Conservation (phyloP, 495 filamentous ascomycete species). For the Annulohypoxylon moriforme region DNA sequence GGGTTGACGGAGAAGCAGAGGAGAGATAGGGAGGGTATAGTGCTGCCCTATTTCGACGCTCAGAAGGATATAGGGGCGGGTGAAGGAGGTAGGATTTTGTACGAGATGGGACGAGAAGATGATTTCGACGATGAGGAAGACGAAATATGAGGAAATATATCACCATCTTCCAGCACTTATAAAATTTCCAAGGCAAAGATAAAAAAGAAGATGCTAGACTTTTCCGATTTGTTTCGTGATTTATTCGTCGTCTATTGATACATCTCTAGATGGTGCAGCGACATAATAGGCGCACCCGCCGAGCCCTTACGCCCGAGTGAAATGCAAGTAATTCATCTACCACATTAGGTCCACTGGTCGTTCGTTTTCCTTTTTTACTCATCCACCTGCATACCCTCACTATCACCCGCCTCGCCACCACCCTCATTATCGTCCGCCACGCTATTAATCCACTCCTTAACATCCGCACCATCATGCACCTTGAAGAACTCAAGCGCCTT, state of each 20-base stretch:
- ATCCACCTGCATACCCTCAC: constrained; percentile 85
- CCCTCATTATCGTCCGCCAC: constrained; percentile 69
- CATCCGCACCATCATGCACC: constrained; percentile 89
- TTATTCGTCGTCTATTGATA: constrained; percentile 44
- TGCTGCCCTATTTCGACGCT: constrained; percentile 95
- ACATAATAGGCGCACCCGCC: constrained; percentile 24
- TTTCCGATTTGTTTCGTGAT: constrained; percentile 35
- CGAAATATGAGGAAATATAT: constrained; percentile 74
- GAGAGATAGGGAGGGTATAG: constrained; percentile 83
- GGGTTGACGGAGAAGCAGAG: constrained; percentile 91
- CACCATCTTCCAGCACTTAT: background rate
- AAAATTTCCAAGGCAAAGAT: background rate
- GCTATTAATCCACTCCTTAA: constrained; percentile 79
- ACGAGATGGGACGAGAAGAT: constrained; percentile 96
- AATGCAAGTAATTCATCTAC: constrained; percentile 33
- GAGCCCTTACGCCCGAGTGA: constrained; percentile 38
- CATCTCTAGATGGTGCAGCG: constrained; percentile 41
- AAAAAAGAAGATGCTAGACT: background rate
- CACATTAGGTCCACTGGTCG: background rate
- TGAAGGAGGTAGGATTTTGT: constrained; percentile 90
- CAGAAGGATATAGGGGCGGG: constrained; percentile 81
- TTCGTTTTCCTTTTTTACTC: constrained; percentile 40
- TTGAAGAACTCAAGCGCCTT: constrained; percentile 81
- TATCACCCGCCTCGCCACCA: constrained; percentile 58
- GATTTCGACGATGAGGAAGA: constrained; percentile 99